These are phyloP conservation scores for Plenodomus lindquistii DNA, from an alignment of 2,329 filamentous ascomycete species.

Conservation along the genomic window DNA sequence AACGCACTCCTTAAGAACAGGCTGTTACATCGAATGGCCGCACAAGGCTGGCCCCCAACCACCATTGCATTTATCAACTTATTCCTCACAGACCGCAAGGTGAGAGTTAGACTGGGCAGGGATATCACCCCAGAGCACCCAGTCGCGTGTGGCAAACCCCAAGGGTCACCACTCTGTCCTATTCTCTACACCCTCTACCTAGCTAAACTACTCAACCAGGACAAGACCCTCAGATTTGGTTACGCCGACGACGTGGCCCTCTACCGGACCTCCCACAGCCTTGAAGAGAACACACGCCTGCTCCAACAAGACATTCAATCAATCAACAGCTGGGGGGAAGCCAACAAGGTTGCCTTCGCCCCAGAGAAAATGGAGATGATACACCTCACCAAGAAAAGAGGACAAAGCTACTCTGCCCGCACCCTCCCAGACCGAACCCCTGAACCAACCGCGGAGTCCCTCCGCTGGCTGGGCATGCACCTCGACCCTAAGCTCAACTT, in stretches of 20 bases:
- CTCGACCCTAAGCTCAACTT: conserved; percentile 9
- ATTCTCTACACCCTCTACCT: conserved; percentile 8
- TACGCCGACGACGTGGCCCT: conserved; percentile 1
- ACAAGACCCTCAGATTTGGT: background rate
- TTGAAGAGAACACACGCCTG: conserved; percentile 5
- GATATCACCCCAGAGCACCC: conserved; percentile 1
- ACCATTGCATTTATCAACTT: background rate
- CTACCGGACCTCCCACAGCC: background rate
- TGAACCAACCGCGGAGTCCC: conserved; percentile 3
- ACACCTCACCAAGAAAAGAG: conserved; percentile 6
- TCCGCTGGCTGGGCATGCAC: conserved; percentile 8
- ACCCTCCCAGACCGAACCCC: background rate
- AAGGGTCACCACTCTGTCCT: conserved; percentile 2
- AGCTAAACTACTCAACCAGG: conserved; percentile 1
- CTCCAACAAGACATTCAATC: conserved; percentile 5
- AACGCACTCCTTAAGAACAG: conserved; percentile 9
- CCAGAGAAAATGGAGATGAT: conserved; percentile 14
- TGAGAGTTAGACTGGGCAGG: background rate
- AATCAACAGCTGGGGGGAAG: conserved; percentile 4
- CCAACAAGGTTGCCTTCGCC: conserved; percentile 11
- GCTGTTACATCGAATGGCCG: conserved; percentile 1
- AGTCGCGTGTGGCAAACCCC: conserved; percentile 1
- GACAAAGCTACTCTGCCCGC: conserved; percentile 1
- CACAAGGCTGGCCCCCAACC: background rate
- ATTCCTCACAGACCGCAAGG: background rate